Evolutionary conservation across 2,329 filamentous ascomycete species (phyloP).

Genomic region (Paecilomyces variotii): DNA sequence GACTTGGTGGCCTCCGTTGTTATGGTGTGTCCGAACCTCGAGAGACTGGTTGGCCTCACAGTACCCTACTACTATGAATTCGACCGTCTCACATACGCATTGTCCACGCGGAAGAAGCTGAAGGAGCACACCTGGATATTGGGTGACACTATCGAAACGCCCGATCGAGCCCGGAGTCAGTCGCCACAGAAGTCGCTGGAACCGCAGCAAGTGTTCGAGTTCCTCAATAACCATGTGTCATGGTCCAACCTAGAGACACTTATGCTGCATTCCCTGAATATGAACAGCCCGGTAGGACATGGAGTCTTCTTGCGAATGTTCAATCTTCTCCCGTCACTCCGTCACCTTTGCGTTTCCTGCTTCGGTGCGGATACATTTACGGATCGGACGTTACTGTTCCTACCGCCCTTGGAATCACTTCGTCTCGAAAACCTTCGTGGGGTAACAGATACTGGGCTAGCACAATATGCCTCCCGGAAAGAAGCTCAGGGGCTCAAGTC

Average conservation of each 20-base stretch:
- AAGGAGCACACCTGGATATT: constrained; percentile 52
- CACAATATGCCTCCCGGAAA: constrained; percentile 42
- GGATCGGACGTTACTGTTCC: constrained; percentile 45
- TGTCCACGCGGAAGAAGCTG: constrained; percentile 47
- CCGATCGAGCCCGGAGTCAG: constrained; percentile 25
- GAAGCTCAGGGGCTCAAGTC: constrained; percentile 38
- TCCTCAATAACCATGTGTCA: constrained; percentile 46
- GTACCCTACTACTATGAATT: constrained; percentile 47
- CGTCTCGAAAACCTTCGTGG: constrained; percentile 49
- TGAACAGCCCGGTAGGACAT: constrained; percentile 42
- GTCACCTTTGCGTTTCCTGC: constrained; percentile 47
- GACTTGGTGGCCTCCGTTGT: constrained; percentile 49
- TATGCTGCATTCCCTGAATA: constrained; percentile 41
- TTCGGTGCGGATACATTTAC: constrained; percentile 48
- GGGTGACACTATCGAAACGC: constrained; percentile 35
- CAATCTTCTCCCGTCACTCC: constrained; percentile 44
- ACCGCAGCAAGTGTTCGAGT: constrained; percentile 42
- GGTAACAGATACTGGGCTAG: constrained; percentile 48
- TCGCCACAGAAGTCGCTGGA: constrained; percentile 38
- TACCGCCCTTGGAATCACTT: constrained; percentile 46
- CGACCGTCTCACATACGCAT: constrained; percentile 47
- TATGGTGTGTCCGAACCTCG: constrained; percentile 51
- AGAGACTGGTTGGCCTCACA: constrained; percentile 46
- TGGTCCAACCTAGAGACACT: constrained; percentile 48
- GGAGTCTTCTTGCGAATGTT: constrained; percentile 48